Evolutionary conservation across 225 moss, liverwort and hornwort species (phyloP).

Genomic region (Neckera pumila): DNA sequence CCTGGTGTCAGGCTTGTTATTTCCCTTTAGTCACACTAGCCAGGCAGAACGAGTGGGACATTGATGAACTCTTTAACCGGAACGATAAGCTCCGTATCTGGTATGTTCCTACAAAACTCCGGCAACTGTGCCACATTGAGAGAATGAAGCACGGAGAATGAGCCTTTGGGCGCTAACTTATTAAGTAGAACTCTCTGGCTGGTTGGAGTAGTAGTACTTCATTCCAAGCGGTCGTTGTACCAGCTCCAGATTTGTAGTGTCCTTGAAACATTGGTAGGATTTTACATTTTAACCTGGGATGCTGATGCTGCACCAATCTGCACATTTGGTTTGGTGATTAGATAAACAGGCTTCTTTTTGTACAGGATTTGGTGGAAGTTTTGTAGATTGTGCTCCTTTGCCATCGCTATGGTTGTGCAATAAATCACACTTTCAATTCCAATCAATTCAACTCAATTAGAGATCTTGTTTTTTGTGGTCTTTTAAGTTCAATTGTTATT

Average conservation of each 20-base stretch:
- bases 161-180: slow-evolving; percentile 7
- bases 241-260: slow-evolving; percentile 6
- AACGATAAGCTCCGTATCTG: slow-evolving; percentile 96
- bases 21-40: slow-evolving; percentile 80
- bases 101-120: slow-evolving; percentile 96
- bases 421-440: neutral
- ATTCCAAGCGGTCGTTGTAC: neutral
- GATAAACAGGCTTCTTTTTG: neutral
- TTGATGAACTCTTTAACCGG: slow-evolving; percentile 93
- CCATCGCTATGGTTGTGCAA: slow-evolving; percentile 11
- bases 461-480: neutral
- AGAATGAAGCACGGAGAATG: slow-evolving; percentile 87
- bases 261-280: neutral
- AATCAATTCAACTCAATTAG: neutral
- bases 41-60: slow-evolving; percentile 93
- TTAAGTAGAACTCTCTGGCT: neutral
- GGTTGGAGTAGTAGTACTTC: neutral
- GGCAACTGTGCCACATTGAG: slow-evolving; percentile 94
- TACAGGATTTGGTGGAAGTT: slow-evolving; percentile 20
- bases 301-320: slow-evolving; percentile 12
- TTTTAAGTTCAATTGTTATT: neutral
- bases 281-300: slow-evolving; percentile 6
- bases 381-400: slow-evolving; percentile 20
- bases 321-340: slow-evolving; percentile 15
- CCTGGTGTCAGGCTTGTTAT: slow-evolving; percentile 93